A percentile compares a stretch with the other conserved stretches of the same genome.
Evolutionary conservation across 306 rosid species (phyloP).

Genomic region (Inga oerstediana): DNA sequence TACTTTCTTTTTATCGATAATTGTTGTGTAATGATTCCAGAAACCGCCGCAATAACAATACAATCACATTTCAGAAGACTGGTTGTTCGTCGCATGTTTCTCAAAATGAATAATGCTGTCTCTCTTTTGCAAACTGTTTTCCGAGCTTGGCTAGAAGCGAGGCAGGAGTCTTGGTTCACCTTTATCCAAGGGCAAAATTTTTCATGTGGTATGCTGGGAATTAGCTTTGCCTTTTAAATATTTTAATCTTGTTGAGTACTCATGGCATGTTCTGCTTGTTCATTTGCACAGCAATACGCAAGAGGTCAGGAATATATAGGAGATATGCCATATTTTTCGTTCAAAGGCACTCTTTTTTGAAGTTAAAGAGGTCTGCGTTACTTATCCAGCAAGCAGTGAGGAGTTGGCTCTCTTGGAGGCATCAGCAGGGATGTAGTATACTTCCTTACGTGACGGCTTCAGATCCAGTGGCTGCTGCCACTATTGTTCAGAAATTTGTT

Average conservation of each 20-base stretch:
- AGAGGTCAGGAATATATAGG: constrained; percentile 39
- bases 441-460: constrained; percentile 22
- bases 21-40: constrained; percentile 42
- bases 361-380: constrained; percentile 49
- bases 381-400: constrained; percentile 59
- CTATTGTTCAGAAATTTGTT: constrained; percentile 53
- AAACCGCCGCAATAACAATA: constrained; percentile 64
- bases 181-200: constrained; percentile 30
- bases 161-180: constrained; percentile 42
- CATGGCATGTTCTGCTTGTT: constrained; percentile 32
- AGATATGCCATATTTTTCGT: constrained; percentile 47
- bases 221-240: constrained; percentile 15
- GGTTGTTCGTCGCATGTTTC: constrained; percentile 48
- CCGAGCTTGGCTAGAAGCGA: constrained; percentile 64
- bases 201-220: constrained; percentile 47
- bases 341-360: constrained; percentile 50
- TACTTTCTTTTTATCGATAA: constrained; percentile 26
- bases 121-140: constrained; percentile 64
- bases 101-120: constrained; percentile 47
- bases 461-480: constrained; percentile 49
- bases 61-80: constrained; percentile 59
- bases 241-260: constrained; percentile 29
- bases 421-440: constrained; percentile 25
- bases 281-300: constrained; percentile 47
- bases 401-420: constrained; percentile 59